Conservation (phyloP, 1,284 basidiomycete genomes). For the Puccinia brachypodii region DNA sequence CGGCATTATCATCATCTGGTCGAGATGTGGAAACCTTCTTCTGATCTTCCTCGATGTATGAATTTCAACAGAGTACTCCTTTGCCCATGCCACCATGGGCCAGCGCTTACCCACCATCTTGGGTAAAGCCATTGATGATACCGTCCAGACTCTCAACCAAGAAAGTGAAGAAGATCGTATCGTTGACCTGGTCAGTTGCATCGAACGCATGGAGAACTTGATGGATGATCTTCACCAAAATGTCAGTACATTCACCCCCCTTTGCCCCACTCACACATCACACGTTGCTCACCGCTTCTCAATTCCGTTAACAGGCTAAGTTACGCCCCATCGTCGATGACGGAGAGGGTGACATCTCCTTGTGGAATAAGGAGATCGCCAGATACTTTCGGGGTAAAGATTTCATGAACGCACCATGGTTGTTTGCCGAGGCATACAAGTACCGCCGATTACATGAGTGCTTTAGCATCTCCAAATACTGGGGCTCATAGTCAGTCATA, state of each 20-base stretch:
- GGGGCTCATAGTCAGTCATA: constrained; percentile 63
- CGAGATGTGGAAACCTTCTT: not conserved
- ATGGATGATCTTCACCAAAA: constrained; percentile 60
- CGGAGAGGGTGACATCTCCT: constrained; percentile 84
- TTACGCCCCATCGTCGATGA: constrained; percentile 86
- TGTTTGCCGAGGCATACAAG: constrained; percentile 97
- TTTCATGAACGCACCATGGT: constrained; percentile 90
- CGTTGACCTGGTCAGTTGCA: constrained; percentile 79
- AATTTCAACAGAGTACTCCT: constrained; percentile 53
- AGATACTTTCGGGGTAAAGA: constrained; percentile 93
- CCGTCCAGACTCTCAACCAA: constrained; percentile 83
- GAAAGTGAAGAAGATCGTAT: constrained; percentile 78
- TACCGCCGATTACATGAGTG: constrained; percentile 83
- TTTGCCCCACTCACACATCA: constrained; percentile 2
- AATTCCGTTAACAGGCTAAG: constrained; percentile 76
- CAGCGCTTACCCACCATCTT: constrained; percentile 90
- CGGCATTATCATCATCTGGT: not conserved
- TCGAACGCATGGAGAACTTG: constrained; percentile 63
- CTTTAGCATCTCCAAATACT: constrained; percentile 88
- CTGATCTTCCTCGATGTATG: not conserved
- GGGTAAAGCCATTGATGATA: constrained; percentile 92
- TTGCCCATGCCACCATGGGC: constrained; percentile 65
- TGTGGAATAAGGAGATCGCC: constrained; percentile 95
- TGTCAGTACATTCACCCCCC: constrained; percentile 47
- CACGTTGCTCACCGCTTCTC: constrained; percentile 66